Percentiles rank a stretch among this genome's conserved stretches.
These are phyloP conservation scores for Heritiera fomes DNA, from an alignment of 345 rosid genomes.

Conservation along the genomic window DNA sequence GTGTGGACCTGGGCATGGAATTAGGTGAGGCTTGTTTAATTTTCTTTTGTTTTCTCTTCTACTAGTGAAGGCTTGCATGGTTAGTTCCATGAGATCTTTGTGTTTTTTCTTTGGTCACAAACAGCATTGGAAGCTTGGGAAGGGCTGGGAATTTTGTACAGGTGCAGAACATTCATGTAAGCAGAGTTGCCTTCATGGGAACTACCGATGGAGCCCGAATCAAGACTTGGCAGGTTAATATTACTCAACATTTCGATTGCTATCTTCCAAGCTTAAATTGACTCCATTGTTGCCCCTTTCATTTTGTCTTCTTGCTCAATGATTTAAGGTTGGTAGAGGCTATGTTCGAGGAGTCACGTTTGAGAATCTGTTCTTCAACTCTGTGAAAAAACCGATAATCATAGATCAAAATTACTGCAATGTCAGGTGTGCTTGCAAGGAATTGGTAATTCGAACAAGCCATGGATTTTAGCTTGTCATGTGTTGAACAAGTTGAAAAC, in stretches of 20 bases:
- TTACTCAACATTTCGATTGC: not conserved
- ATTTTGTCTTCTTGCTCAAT: not conserved
- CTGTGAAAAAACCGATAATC: slow-evolving; percentile 37
- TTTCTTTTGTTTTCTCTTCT: not conserved
- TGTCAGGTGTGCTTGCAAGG: slow-evolving; percentile 32
- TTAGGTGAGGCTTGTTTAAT: slow-evolving; percentile 32
- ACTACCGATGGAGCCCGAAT: slow-evolving; percentile 46
- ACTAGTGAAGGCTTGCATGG: not conserved
- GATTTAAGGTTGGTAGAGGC: slow-evolving; percentile 37
- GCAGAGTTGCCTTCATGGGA: slow-evolving; percentile 26
- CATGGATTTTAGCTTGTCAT: not conserved
- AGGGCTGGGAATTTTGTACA: slow-evolving; percentile 35
- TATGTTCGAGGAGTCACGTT: slow-evolving; percentile 32
- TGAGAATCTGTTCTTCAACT: slow-evolving; percentile 24
- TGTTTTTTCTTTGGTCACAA: not conserved
- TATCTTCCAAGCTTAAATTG: not conserved
- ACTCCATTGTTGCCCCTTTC: not conserved
- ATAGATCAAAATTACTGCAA: slow-evolving; percentile 44
- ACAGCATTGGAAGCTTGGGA: slow-evolving; percentile 48
- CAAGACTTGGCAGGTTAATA: slow-evolving; percentile 48
- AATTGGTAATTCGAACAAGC: slow-evolving; percentile 25
- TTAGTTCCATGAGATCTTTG: not conserved
- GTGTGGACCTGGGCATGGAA: slow-evolving; percentile 55
- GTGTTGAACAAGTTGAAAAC: not conserved
- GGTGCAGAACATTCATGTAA: slow-evolving; percentile 36